Base-by-base conservation (phyloP, 768 basidiomycete species). In the Psilocybe tampanensis region DNA sequence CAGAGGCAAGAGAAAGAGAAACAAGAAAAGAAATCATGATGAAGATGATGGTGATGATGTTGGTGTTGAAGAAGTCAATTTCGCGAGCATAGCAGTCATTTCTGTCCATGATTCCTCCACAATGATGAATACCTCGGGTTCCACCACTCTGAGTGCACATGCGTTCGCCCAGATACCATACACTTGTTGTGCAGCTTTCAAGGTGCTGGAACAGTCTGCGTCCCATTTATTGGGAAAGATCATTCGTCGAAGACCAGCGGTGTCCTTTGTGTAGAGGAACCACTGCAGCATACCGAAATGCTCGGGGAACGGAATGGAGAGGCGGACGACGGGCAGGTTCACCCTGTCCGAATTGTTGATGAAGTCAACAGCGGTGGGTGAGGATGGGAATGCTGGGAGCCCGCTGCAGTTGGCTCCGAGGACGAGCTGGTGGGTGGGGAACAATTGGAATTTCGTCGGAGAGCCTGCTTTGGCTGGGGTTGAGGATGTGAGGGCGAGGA, bases 151-250 rank as follows among this genome's bases (percentile, higher is more conserved):
- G 7, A 65, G 54, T 29, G 56, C 61, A n/a, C 50, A 58, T 6
- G 59, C 64, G 23, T 62, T 62, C 18, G 56, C 56, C 60, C 61
- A 62, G 22, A 65, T 29, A 12, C 64, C 64, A 17, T 58, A 56
- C 9, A 65, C 52, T 11, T 44, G 19, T 19, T 44, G 11, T 8
- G 54, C 56, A 7, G 32, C 51, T 15, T 33, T 22, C 45, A 64
- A 19, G n/a, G 60, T 54, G 22, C 13, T 49, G 7, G 52, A 41
- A 1, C 58, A 33, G 24, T 59, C 51, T 1, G 47, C 7, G 7
- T 51, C 47, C 59, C 59, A 65, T n/a, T 47, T 50, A 6, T 15
- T 12, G 0, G 64, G 64, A 1, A 62, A 49, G 21, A 59, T 29
- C 13, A 19, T 13, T 29, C 41, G 23, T 23, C 60, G 48, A 8